Evolutionary conservation across 768 basidiomycete genomes (phyloP).

Genomic region (Lactifluus subvellereus): DNA sequence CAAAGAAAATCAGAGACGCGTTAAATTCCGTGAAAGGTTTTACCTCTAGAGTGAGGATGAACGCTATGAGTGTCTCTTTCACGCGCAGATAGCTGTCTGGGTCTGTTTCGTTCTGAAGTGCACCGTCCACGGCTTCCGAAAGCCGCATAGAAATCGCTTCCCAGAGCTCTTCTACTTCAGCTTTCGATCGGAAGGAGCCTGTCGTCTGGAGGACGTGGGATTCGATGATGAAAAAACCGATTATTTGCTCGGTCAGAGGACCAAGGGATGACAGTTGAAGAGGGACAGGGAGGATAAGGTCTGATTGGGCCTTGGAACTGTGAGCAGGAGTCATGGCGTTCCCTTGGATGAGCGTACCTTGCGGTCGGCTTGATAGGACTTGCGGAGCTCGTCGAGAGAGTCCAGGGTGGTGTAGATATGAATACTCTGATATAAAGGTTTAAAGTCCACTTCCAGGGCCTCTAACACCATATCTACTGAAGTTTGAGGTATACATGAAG

Average conservation of each 20-base stretch:
- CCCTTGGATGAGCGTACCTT: constrained; percentile 47
- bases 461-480: constrained; percentile 80
- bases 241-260: constrained; percentile 84
- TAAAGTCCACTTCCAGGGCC: constrained; percentile 84
- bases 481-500: constrained; percentile 17
- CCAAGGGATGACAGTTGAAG: constrained; percentile 62
- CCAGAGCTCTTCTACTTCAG: constrained; percentile 95
- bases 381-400: constrained; percentile 82
- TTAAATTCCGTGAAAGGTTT: constrained; percentile 7
- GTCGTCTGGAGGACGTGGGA: constrained; percentile 86
- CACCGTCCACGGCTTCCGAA: constrained; percentile 64
- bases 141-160: constrained; percentile 74
- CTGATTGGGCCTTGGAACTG: constrained; percentile 79
- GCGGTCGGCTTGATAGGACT: constrained; percentile 94
- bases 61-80: constrained; percentile 78
- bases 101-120: constrained; percentile 67
- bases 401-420: constrained; percentile 93
- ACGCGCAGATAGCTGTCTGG: constrained; percentile 75
- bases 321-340: neutral
- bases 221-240: constrained; percentile 97
- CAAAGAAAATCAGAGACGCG: neutral
- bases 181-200: constrained; percentile 80
- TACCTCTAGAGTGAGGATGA: constrained; percentile 92
- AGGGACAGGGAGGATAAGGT: constrained; percentile 80
- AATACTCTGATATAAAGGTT: constrained; percentile 92